Evolutionary conservation across 163 green algal species (phyloP).

Genomic region (Chloromonas sp.): DNA sequence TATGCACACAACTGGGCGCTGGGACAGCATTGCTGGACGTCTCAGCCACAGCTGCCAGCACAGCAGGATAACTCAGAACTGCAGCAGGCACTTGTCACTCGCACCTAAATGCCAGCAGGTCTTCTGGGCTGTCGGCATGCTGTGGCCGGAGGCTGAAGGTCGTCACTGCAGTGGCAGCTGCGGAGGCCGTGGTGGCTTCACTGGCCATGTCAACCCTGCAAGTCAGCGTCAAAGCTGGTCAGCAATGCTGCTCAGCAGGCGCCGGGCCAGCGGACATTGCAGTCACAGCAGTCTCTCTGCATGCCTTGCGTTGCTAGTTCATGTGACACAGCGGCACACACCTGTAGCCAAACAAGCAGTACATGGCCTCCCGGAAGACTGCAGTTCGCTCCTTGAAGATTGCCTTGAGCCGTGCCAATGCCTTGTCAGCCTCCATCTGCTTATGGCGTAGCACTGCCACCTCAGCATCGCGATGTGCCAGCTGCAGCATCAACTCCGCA

Average conservation of each 20-base stretch:
- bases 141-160: constrained; percentile 35
- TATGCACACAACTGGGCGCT: background rate
- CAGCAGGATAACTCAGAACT: background rate
- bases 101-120: constrained; percentile 55
- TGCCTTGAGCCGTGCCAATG: constrained; percentile 47
- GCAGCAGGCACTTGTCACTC: background rate
- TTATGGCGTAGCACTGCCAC: constrained; percentile 23
- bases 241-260: background rate
- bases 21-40: background rate
- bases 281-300: background rate
- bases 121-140: constrained; percentile 33
- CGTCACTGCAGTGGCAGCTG: constrained; percentile 28
- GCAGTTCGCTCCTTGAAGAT: constrained; percentile 65
- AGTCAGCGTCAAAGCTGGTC: background rate
- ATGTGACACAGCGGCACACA: constrained; percentile 1
- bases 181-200: constrained; percentile 33
- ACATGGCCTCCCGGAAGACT: constrained; percentile 62
- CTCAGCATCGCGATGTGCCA: constrained; percentile 14
- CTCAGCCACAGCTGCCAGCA: background rate
- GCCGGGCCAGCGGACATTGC: background rate
- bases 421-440: constrained; percentile 15
- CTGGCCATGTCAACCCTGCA: constrained; percentile 61
- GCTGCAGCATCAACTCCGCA: background rate
- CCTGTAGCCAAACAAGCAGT: constrained; percentile 65
- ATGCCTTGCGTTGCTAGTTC: background rate